phyloP scores from a whole-genome alignment of 1,284 basidiomycete species.

The Ganoderma lingzhi region DNA sequence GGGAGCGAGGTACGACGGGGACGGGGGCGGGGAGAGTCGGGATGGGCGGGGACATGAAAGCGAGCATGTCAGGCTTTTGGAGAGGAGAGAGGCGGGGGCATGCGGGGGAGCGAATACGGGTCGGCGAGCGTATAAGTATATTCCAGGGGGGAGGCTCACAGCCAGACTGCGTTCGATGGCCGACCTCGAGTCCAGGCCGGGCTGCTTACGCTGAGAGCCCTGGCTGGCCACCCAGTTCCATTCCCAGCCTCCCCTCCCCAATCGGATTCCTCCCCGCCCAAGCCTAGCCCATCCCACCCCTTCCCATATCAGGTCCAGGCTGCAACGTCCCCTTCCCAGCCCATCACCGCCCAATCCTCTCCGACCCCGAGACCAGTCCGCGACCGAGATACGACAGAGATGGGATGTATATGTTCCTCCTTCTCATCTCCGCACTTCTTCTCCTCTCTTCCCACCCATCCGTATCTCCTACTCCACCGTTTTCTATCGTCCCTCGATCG shows the following conservation, averaged over 20 bases:
- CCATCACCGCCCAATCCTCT: constrained; percentile 5
- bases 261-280: constrained; percentile 9
- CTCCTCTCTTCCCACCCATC: neutral
- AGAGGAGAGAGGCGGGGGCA: constrained; percentile 2
- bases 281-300: constrained; percentile 6
- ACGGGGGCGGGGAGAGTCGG: constrained; percentile 20
- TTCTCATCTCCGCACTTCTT: neutral
- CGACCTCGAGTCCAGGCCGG: constrained; percentile 13
- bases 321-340: constrained; percentile 5
- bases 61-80: constrained; percentile 23
- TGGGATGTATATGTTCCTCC: neutral
- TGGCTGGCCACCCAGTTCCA: neutral
- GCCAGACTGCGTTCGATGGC: constrained; percentile 18
- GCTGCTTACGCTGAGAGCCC: neutral
- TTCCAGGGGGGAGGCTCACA: constrained; percentile 5
- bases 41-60: constrained; percentile 20
- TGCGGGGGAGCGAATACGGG: neutral
- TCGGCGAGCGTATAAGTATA: constrained; percentile 15
- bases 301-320: constrained; percentile 1
- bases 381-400: neutral
- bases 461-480: neutral
- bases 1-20: constrained; percentile 21
- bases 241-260: neutral
- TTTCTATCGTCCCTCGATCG: neutral
- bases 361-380: neutral